Percentiles rank a stretch among this genome's conserved stretches.
Evolutionary conservation across 2,329 filamentous ascomycete genomes (phyloP).

Genomic region (Colletotrichum cereale): DNA sequence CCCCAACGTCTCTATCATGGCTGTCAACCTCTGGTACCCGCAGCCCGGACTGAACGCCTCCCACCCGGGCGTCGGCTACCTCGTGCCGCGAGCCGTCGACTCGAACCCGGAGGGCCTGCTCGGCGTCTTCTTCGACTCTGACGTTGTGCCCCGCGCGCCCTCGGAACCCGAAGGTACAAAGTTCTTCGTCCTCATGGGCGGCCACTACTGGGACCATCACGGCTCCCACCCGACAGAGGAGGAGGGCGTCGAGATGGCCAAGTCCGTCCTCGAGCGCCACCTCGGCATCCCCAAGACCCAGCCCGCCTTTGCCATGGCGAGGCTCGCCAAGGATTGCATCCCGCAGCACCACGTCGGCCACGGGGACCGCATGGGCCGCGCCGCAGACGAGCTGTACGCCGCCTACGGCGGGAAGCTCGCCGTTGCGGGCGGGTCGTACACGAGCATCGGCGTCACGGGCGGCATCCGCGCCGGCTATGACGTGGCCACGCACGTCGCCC

Average conservation of each 20-base stretch:
- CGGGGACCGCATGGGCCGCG: conserved; percentile 67
- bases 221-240: conserved; percentile 72
- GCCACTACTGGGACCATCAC: conserved; percentile 94
- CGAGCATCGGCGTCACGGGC: conserved; percentile 63
- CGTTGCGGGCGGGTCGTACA: conserved; percentile 71
- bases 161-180: conserved; percentile 53
- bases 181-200: conserved; percentile 91
- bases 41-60: conserved; percentile 71
- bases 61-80: conserved; percentile 86
- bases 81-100: conserved; percentile 82
- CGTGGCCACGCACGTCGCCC: conserved; percentile 54
- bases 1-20: conserved; percentile 85
- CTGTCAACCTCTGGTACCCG: conserved; percentile 89
- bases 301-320: conserved; percentile 71
- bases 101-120: conserved; percentile 87
- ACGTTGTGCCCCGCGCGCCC: conserved; percentile 57
- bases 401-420: conserved; percentile 73
- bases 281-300: conserved; percentile 73
- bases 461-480: conserved; percentile 64
- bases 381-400: conserved; percentile 65
- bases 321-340: conserved; percentile 78
- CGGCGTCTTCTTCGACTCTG: conserved; percentile 92
- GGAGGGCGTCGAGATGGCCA: conserved; percentile 78
- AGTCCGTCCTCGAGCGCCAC: conserved; percentile 77
- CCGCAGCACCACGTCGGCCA: conserved; percentile 92